Percentiles rank a stretch among this genome's conserved stretches.
phyloP scores from a whole-genome alignment of 768 basidiomycete species.

The Holtermanniella nyarrowii region DNA sequence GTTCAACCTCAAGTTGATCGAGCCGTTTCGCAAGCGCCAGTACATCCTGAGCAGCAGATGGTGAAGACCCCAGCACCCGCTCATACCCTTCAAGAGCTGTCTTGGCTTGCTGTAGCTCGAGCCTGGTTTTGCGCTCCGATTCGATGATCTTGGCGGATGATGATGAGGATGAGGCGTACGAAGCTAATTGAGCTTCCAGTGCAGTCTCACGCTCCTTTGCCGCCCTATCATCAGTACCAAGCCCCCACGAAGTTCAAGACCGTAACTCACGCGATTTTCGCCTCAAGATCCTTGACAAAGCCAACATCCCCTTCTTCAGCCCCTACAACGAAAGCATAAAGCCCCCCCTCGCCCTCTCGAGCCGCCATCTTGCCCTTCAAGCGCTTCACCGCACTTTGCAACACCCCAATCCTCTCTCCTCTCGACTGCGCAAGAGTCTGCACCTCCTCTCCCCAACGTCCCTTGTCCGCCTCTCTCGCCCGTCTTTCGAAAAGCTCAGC shows the following conservation, averaged over 20 bases:
- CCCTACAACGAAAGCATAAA: conserved; percentile 59
- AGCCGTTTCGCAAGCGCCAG: conserved; percentile 50
- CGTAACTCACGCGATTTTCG: conserved; percentile 53
- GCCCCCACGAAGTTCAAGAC: not conserved
- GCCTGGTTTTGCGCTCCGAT: conserved; percentile 3
- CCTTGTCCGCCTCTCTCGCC: conserved; percentile 53
- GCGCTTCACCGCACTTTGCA: conserved; percentile 63
- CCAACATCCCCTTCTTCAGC: conserved; percentile 44
- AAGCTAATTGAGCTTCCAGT: conserved; percentile 48
- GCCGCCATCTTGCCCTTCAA: conserved; percentile 71
- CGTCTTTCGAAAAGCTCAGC: conserved; percentile 54
- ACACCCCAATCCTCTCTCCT: conserved; percentile 61
- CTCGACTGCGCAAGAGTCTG: conserved; percentile 54
- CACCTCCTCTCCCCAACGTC: conserved; percentile 54
- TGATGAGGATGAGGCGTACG: conserved; percentile 33
- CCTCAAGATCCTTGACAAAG: conserved; percentile 50
- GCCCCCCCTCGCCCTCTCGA: conserved; percentile 56
- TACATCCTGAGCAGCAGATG: conserved; percentile 50
- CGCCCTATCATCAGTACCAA: conserved; percentile 43
- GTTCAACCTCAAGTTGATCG: conserved; percentile 57
- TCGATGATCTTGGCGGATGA: not conserved
- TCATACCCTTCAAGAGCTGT: conserved; percentile 47
- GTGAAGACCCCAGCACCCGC: conserved; percentile 50
- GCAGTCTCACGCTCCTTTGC: conserved; percentile 48
- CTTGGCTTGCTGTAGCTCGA: conserved; percentile 12